These are phyloP conservation scores for Acanthochlamys bracteata DNA, from an alignment of 106 monocot genomes.

Conservation along the genomic window DNA sequence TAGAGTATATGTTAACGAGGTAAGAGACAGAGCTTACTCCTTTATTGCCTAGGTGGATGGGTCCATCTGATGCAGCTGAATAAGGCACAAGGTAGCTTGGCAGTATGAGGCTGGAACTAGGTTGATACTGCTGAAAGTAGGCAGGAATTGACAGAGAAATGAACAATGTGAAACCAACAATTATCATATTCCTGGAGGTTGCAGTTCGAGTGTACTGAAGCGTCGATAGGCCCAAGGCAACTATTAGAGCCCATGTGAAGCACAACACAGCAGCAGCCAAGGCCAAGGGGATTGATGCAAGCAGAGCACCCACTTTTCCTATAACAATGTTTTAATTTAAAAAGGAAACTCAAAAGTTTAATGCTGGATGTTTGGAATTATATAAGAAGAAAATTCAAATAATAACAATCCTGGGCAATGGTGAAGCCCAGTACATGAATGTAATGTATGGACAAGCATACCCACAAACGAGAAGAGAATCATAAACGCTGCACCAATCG, in stretches of 20 bases:
- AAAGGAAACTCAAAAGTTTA: not conserved
- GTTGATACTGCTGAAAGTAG: slow-evolving; percentile 86
- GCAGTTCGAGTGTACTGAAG: slow-evolving; percentile 78
- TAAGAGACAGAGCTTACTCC: slow-evolving; percentile 34
- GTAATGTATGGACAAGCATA: slow-evolving; percentile 12
- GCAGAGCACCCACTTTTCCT: slow-evolving; percentile 93
- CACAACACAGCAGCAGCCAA: slow-evolving; percentile 91
- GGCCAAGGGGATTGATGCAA: slow-evolving; percentile 87
- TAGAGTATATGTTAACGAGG: not conserved
- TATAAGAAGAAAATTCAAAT: too few species aligned
- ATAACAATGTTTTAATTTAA: not conserved
- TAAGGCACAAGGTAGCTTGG: slow-evolving; percentile 92
- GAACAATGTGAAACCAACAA: slow-evolving; percentile 95
- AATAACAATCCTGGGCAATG: too few species aligned
- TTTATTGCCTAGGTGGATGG: slow-evolving; percentile 46
- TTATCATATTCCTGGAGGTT: slow-evolving; percentile 84
- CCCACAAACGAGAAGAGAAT: slow-evolving; percentile 89
- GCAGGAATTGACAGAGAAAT: slow-evolving; percentile 84
- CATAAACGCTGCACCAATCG: slow-evolving; percentile 66
- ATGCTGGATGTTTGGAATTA: not conserved
- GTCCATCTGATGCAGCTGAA: slow-evolving; percentile 83
- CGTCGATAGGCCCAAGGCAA: slow-evolving; percentile 82
- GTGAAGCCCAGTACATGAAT: too few species aligned
- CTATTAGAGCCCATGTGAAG: slow-evolving; percentile 87
- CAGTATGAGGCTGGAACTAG: slow-evolving; percentile 63